Evolutionary conservation across 2,329 filamentous ascomycete genomes (phyloP).

Genomic region (Calonectria pauciramosa): DNA sequence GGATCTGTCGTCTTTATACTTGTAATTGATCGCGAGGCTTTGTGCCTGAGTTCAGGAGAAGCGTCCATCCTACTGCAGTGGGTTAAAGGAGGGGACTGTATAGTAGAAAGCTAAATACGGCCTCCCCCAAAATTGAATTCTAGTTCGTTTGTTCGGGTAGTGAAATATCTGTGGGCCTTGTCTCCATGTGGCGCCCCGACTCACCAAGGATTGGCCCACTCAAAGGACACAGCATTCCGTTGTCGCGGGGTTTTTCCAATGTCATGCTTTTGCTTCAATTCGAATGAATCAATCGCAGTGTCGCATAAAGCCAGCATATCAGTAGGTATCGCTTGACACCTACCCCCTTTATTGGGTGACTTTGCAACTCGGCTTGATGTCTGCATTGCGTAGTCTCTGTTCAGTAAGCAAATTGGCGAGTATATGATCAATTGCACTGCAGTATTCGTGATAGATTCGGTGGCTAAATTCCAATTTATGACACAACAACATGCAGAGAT

Average conservation of each 20-base stretch:
- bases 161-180: background rate
- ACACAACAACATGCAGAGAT: no score
- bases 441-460: background rate
- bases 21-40: background rate
- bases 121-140: background rate
- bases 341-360: no score
- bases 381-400: no score
- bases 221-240: background rate
- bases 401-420: no score
- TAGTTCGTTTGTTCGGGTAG: background rate
- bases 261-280: background rate
- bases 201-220: background rate
- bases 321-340: background rate
- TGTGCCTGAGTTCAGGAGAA: background rate
- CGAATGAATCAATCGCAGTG: background rate
- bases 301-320: background rate
- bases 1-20: background rate
- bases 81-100: background rate
- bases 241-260: background rate
- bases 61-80: background rate
- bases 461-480: accelerated
- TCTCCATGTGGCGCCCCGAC: background rate
- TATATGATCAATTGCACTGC: background rate
- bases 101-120: background rate
- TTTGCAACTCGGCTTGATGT: background rate